These are phyloP conservation scores for Entomortierella lignicola DNA, from an alignment of 192 early-diverging fungal genomes.

Conservation along the genomic window DNA sequence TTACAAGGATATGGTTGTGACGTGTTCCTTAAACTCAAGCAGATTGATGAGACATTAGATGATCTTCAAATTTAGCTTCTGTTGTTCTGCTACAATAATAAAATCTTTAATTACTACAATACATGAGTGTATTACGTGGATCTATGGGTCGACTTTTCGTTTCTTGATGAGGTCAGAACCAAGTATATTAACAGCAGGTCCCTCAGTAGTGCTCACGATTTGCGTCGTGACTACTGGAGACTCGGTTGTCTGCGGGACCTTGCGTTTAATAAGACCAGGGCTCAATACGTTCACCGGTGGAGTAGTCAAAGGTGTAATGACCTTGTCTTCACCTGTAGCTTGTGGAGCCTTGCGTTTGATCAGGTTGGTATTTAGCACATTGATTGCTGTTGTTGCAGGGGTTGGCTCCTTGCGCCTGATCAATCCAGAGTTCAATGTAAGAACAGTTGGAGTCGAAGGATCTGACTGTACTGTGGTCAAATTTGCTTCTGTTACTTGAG, in stretches of 20 bases:
- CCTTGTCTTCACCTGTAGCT: too few relatives aligned
- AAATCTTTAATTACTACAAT: too few relatives aligned
- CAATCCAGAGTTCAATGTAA: constrained; percentile 11
- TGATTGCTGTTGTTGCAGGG: neutral
- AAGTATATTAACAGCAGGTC: constrained; percentile 8
- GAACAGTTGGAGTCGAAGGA: neutral
- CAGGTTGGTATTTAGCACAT: constrained; percentile 9
- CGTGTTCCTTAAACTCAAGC: constrained; percentile 88
- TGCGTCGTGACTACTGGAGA: neutral
- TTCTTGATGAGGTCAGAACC: constrained; percentile 29
- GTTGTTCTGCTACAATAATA: too few relatives aligned
- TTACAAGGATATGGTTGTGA: constrained; percentile 93
- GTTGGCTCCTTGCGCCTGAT: constrained; percentile 33
- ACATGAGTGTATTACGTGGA: too few relatives aligned
- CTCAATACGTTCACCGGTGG: constrained; percentile 12
- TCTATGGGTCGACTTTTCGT: constrained; percentile 20
- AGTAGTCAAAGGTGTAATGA: neutral
- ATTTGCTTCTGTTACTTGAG: neutral
- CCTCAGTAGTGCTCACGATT: too few relatives aligned
- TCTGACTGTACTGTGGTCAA: neutral
- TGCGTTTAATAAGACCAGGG: constrained; percentile 21
- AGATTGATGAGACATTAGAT: constrained; percentile 76
- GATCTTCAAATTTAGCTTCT: constrained; percentile 68
- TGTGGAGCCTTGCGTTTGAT: constrained; percentile 18
- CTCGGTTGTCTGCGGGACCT: neutral